phyloP scores from a whole-genome alignment of 2,329 filamentous ascomycete species.

The Rhynchosporium agropyri region DNA sequence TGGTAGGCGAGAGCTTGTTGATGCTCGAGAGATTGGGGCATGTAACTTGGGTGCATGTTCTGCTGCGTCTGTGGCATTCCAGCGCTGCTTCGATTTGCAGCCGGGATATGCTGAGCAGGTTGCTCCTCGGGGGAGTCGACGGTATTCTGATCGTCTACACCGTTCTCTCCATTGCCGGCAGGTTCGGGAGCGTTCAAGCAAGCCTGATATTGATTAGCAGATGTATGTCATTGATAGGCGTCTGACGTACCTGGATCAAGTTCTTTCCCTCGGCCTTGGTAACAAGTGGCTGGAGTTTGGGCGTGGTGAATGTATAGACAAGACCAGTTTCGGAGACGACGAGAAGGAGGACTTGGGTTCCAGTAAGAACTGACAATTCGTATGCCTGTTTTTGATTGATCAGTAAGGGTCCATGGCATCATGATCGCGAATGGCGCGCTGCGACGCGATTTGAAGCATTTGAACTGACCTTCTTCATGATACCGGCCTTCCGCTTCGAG shows the following conservation, averaged over 20 bases:
- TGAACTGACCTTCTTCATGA: conserved; percentile 96
- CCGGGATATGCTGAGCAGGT: conserved; percentile 70
- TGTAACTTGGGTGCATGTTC: conserved; percentile 67
- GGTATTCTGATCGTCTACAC: conserved; percentile 73
- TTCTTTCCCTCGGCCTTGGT: conserved; percentile 99
- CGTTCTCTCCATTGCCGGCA: conserved; percentile 76
- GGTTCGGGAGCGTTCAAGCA: conserved; percentile 97
- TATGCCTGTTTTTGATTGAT: conserved; percentile 69
- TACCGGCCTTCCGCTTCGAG: conserved; percentile 98
- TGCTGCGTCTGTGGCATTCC: conserved; percentile 64
- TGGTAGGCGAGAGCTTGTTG: conserved; percentile 82
- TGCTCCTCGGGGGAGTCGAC: conserved; percentile 93
- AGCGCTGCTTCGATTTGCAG: conserved; percentile 57
- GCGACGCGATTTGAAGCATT: conserved; percentile 31
- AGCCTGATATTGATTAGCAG: conserved; percentile 61
- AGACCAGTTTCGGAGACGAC: conserved; percentile 97
- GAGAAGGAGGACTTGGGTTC: conserved; percentile 93
- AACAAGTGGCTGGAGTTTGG: conserved; percentile 95
- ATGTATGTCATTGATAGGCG: conserved; percentile 15
- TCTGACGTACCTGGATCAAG: conserved; percentile 78
- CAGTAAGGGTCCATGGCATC: conserved; percentile 29
- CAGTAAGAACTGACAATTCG: conserved; percentile 94
- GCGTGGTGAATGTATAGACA: conserved; percentile 97
- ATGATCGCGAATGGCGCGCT: conserved; percentile 32
- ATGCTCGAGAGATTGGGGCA: conserved; percentile 62